A percentile compares a stretch with the other conserved stretches of the same genome.
These are phyloP conservation scores for Spathaspora hagerdaliae DNA, from an alignment of 805 yeast genomes.

Conservation along the genomic window DNA sequence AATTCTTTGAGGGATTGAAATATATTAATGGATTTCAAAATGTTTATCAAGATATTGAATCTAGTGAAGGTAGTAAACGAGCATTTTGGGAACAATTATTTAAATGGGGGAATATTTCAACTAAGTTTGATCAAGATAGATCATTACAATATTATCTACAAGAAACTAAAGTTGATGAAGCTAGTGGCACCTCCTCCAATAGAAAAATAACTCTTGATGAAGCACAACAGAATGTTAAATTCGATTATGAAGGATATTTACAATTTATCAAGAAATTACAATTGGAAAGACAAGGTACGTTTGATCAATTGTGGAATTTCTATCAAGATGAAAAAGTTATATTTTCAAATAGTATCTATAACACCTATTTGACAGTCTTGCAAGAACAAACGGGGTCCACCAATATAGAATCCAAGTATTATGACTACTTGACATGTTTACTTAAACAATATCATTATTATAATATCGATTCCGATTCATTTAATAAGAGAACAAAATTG, in stretches of 20 bases:
- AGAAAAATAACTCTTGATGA: slow-evolving; percentile 14
- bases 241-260: slow-evolving; percentile 37
- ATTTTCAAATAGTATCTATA: slow-evolving; percentile 22
- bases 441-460: slow-evolving; percentile 11
- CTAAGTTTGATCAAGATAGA: slow-evolving; percentile 22
- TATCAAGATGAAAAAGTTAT: slow-evolving; percentile 18
- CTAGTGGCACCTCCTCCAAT: neutral
- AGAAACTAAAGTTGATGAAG: slow-evolving; percentile 10
- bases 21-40: slow-evolving; percentile 34
- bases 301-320: slow-evolving; percentile 33
- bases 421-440: slow-evolving; percentile 17
- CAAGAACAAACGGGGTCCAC: slow-evolving; percentile 18
- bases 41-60: slow-evolving; percentile 19
- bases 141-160: slow-evolving; percentile 25
- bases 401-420: slow-evolving; percentile 14
- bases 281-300: slow-evolving; percentile 20
- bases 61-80: slow-evolving; percentile 13
- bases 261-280: slow-evolving; percentile 20
- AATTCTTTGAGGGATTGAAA: slow-evolving; percentile 29
- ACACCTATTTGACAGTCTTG: slow-evolving; percentile 18
- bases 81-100: slow-evolving; percentile 34
- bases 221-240: slow-evolving; percentile 28
- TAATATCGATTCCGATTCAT: slow-evolving; percentile 10
- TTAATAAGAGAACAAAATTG: slow-evolving; percentile 10
- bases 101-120: slow-evolving; percentile 34